Conservation (phyloP, 306 rosid species). For the Corylus heterophylla region DNA sequence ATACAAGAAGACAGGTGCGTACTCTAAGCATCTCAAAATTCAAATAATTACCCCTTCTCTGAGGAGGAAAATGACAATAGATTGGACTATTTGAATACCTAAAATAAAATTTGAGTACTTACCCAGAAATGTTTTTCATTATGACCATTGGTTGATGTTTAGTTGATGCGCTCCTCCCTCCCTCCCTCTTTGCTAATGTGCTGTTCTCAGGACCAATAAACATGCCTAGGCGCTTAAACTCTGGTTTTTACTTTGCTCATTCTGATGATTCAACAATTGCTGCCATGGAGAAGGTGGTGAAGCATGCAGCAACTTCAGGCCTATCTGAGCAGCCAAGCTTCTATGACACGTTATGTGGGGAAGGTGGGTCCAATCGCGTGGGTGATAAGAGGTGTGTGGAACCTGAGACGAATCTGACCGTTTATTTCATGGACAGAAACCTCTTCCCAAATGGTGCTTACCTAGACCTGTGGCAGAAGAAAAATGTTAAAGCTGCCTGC, state of each 20-base stretch:
- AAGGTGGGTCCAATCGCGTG: constrained; percentile 67
- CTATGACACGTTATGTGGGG: constrained; percentile 81
- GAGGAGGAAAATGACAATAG: neutral
- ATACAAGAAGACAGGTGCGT: constrained; percentile 67
- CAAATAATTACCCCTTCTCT: constrained; percentile 6
- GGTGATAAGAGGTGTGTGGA: constrained; percentile 59
- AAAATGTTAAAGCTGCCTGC: constrained; percentile 57
- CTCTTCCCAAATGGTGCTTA: constrained; percentile 92
- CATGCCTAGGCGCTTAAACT: constrained; percentile 93
- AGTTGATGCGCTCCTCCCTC: neutral
- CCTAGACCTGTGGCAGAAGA: constrained; percentile 62
- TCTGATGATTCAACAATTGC: constrained; percentile 70
- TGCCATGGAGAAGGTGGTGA: constrained; percentile 86
- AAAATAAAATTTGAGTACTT: too few relatives aligned
- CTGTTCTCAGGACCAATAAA: constrained; percentile 63
- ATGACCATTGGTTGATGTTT: neutral
- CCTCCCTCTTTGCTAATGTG: neutral
- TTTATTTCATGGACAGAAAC: constrained; percentile 79
- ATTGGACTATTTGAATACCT: too few relatives aligned
- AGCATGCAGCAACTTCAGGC: constrained; percentile 81
- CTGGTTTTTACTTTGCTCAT: constrained; percentile 88
- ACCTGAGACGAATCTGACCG: constrained; percentile 80
- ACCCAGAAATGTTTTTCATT: too few relatives aligned
- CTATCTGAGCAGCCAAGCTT: constrained; percentile 98
- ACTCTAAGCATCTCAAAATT: constrained; percentile 18